phyloP scores from a whole-genome alignment of 139 green algal genomes.

The Chlorella sorokiniana region DNA sequence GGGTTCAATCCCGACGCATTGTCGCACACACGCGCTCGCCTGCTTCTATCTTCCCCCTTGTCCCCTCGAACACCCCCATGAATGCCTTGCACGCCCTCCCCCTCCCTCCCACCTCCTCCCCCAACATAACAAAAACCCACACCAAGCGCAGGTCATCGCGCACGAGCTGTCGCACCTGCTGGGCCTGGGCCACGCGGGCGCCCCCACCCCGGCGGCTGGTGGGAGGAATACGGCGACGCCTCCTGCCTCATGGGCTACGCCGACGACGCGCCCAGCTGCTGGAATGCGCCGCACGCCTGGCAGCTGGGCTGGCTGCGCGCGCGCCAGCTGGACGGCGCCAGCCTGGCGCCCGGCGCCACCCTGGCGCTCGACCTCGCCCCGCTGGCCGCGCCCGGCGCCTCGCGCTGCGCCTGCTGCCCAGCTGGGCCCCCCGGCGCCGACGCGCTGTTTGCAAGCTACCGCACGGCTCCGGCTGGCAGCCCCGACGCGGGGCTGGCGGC shows the following conservation, averaged over 20 bases:
- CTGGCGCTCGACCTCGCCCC: neutral
- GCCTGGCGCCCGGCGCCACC: neutral
- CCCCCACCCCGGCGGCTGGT: too few relatives aligned
- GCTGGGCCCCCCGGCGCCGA: neutral
- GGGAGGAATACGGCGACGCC: constrained; percentile 28
- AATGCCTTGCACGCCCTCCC: too few relatives aligned
- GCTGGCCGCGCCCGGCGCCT: neutral
- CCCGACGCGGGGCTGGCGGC: neutral
- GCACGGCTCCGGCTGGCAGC: neutral
- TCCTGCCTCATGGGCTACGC: constrained; percentile 40
- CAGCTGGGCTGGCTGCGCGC: constrained; percentile 35
- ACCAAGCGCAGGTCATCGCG: neutral
- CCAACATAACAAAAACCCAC: too few relatives aligned
- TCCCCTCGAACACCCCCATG: too few relatives aligned
- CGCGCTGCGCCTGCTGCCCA: neutral
- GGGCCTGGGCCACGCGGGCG: neutral
- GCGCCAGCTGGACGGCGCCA: neutral
- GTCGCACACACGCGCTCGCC: too few relatives aligned
- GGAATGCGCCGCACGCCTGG: constrained; percentile 41
- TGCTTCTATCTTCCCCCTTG: too few relatives aligned
- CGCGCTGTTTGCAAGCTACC: too few relatives aligned
- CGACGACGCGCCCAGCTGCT: constrained; percentile 35
- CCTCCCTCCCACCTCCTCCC: too few relatives aligned
- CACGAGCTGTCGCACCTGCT: constrained; percentile 25
- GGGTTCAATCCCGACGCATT: too few relatives aligned